Conservation (phyloP, 2,329 filamentous ascomycete species). For the Fusarium papillatum region DNA sequence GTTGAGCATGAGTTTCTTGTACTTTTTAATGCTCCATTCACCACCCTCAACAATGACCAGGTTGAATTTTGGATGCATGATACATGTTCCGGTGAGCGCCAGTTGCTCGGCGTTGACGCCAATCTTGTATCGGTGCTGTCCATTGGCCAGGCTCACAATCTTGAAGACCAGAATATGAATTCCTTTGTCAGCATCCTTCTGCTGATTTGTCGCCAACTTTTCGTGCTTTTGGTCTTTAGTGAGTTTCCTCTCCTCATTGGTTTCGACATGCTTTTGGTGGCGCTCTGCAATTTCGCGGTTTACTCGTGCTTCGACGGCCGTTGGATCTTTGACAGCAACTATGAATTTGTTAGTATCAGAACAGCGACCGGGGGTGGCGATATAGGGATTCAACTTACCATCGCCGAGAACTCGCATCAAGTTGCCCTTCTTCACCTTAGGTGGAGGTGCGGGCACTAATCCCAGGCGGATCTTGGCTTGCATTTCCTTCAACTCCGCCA, state of each 20-base stretch:
- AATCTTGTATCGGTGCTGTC: slow-evolving; percentile 94
- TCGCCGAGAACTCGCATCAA: slow-evolving; percentile 97
- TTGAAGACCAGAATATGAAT: slow-evolving; percentile 91
- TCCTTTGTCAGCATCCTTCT: slow-evolving; percentile 88
- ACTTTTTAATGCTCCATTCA: slow-evolving; percentile 83
- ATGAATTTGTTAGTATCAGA: slow-evolving; percentile 34
- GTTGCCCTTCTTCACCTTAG: slow-evolving; percentile 97
- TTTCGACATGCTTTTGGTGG: slow-evolving; percentile 79
- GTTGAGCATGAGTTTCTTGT: slow-evolving; percentile 93
- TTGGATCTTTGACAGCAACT: slow-evolving; percentile 90
- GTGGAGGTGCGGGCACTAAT: slow-evolving; percentile 88
- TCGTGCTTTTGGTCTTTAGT: slow-evolving; percentile 89
- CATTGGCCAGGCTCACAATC: slow-evolving; percentile 90
- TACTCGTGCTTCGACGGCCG: slow-evolving; percentile 94
- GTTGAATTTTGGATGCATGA: slow-evolving; percentile 91
- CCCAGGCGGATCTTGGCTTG: slow-evolving; percentile 96
- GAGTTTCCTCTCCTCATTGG: slow-evolving; percentile 88
- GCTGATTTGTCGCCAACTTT: slow-evolving; percentile 86
- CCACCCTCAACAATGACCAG: slow-evolving; percentile 95
- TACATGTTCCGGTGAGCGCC: slow-evolving; percentile 88
- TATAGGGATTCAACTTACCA: slow-evolving; percentile 57
- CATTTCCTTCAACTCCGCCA: slow-evolving; percentile 94
- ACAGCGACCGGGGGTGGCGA: background rate
- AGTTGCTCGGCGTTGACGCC: slow-evolving; percentile 93
- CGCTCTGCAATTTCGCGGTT: slow-evolving; percentile 94